Base-by-base conservation (phyloP, 2,329 filamentous ascomycete species). In the Gaeumannomyces sp. region DNA sequence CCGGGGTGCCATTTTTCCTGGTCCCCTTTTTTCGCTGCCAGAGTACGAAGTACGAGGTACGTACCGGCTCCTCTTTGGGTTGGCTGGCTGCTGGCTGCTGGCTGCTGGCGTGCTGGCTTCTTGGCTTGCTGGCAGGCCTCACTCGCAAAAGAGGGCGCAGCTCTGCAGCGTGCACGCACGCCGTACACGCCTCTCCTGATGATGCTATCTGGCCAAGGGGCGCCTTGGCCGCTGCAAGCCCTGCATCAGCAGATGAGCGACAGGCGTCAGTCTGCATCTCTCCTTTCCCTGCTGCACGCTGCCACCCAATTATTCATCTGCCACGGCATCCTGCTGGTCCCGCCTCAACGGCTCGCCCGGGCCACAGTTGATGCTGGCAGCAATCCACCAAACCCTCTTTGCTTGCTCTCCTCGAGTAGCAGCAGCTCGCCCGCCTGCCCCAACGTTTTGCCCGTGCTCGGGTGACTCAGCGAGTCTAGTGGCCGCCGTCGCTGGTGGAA, bases 101-200 rank as follows among this genome's bases (percentile, higher is more conserved):
- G 33, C 33, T 35, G 33, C 33, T 53, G 45, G 22, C 45, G 16
- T 38, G 45, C 45, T 22, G 45, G 45, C 45, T 31, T 62, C 45
- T 31, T 62, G 33, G 22, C 61, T 27, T n/a, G 29, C 33, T 31
- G 28, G 33, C 45, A 64, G 27, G 31, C 57, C 57, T 58, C 27
- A 35, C 60, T 69, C 74, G 70, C 70, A 73, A 72, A 76, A 73
- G 70, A 76, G 76, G 76, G 77, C 75, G 76, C 77, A 76, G 69
- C 68, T 70, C 68, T 70, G 66, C 66, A 68, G 70, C 66, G 69
- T 7, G 22, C 16, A 53, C 16, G 19, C 45, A 64, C 65, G 68
- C 33, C 63, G 65, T 65, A 60, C 29, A 29, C 29, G 57, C 45
- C 22, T 59, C 14, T 14, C 57, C 27, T 11, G 57, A 59, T 28